Percentiles rank a stretch among this genome's conserved stretches.
Conservation (phyloP, 805 yeast species). For the Candida ovalis region DNA sequence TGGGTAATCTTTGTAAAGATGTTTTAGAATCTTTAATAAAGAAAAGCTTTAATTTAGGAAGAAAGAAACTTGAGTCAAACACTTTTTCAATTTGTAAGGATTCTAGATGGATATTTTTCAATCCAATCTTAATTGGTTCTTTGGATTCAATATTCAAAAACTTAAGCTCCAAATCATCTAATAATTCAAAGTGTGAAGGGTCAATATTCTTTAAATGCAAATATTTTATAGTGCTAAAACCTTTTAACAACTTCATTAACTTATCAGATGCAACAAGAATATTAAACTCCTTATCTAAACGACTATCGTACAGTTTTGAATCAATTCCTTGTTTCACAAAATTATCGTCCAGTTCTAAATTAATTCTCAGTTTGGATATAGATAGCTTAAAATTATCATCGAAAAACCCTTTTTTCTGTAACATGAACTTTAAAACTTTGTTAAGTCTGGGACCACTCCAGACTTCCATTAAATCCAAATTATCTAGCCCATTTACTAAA, state of each 20-base stretch:
- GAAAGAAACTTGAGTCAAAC: not conserved
- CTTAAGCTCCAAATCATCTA: not conserved
- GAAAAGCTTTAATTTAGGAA: not conserved
- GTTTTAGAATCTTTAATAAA: not conserved
- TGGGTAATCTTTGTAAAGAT: not conserved
- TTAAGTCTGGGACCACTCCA: not conserved
- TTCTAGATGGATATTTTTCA: not conserved
- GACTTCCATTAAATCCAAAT: not conserved
- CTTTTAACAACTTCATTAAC: not conserved
- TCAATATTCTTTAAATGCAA: not conserved
- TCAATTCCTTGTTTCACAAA: not conserved
- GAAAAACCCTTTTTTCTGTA: not conserved
- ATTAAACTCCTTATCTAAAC: not conserved
- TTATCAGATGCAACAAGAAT: not conserved
- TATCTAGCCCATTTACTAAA: not conserved
- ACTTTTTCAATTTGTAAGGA: not conserved
- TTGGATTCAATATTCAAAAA: not conserved
- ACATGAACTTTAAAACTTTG: slow-evolving; percentile 1
- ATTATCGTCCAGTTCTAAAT: not conserved
- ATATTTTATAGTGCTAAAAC: not conserved
- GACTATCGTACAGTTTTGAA: not conserved
- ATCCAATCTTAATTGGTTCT: not conserved
- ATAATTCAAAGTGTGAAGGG: not conserved
- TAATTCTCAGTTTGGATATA: not conserved
- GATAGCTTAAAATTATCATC: not conserved